phyloP scores from a whole-genome alignment of 1,284 basidiomycete genomes.

The Puccinia novopanici region DNA sequence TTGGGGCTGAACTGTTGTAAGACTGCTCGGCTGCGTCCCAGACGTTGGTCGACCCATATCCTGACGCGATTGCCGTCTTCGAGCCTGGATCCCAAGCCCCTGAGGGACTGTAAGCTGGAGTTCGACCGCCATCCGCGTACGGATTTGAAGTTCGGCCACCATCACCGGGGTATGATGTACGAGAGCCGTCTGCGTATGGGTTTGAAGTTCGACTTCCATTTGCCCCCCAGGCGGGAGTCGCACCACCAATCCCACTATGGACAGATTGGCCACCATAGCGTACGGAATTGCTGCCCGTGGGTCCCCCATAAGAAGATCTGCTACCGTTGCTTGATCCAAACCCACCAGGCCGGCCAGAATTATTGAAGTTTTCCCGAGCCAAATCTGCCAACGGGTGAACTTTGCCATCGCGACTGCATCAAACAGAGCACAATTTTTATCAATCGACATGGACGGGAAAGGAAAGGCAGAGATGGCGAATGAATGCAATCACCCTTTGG shows the following conservation, averaged over 20 bases:
- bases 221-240: constrained; percentile 53
- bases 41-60: constrained; percentile 51
- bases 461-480: background rate
- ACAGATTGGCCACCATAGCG: constrained; percentile 51
- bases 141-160: constrained; percentile 73
- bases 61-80: constrained; percentile 53
- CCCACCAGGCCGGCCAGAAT: constrained; percentile 55
- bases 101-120: constrained; percentile 57
- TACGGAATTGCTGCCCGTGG: constrained; percentile 50
- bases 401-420: constrained; percentile 56
- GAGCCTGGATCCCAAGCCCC: constrained; percentile 60
- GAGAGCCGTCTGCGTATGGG: constrained; percentile 65
- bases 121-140: constrained; percentile 63
- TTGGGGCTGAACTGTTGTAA: constrained; percentile 44
- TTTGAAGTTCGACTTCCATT: constrained; percentile 59
- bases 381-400: constrained; percentile 63
- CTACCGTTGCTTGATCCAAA: constrained; percentile 47
- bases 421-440: background rate
- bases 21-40: constrained; percentile 52
- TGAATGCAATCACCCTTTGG: constrained; percentile 69
- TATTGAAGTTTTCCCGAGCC: constrained; percentile 54
- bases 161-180: constrained; percentile 68
- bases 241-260: constrained; percentile 50
- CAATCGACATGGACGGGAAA: background rate
- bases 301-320: constrained; percentile 53